Evolutionary conservation across 495 filamentous ascomycete genomes (phyloP), one percentile per base, ranked within the genome.

Genomic region (Amphirosellinia nigrospora): DNA sequence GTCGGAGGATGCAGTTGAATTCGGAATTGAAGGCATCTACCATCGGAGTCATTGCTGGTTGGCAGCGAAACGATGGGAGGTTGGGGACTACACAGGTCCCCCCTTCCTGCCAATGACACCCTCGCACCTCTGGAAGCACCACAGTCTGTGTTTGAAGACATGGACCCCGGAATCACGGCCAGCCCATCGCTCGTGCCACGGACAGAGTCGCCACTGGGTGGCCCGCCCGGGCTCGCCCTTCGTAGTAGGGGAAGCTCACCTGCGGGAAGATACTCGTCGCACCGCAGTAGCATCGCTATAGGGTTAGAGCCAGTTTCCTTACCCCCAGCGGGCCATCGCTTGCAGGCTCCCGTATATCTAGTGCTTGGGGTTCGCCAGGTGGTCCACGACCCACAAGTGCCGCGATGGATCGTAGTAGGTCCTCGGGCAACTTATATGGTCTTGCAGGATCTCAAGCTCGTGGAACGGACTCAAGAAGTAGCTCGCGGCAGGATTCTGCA

Each of bases 21-120:
- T 97, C 73, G 91, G 93, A 21, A 89, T 96, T 32, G 95, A 98
- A 74, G 94, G 91, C 56, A 91, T 93, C 63, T 99, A 97, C 79
- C 90, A 91, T 36, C 91, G 94, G 32, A 93, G 89, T 71, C 96
- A 98, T 79, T 97, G 94, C 82, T 99, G 96, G 96, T 79, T 90
- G 61, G 86, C 91, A 52, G 94, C 93, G 16, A 89, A 92, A 77
- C 86, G 89, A 66, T 97, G 93, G 93, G 75, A 82, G 48, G 70
- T 75, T 34, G 74, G 65, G 71, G 63, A 70, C 46, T 68, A 50
- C 56, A 68, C 53, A 36, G 76, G 32, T 56, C 69, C 73, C 38
- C 67, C 75, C 43, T 66, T 6, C 71, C 72, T 28, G 48, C 60
- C 30, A 68, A 76, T 43, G 72, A 77, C 8, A 69, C 41, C 15